A percentile compares a stretch with the other conserved stretches of the same genome.
phyloP scores from a whole-genome alignment of 2,329 filamentous ascomycete species.

The Huntiella decipiens region DNA sequence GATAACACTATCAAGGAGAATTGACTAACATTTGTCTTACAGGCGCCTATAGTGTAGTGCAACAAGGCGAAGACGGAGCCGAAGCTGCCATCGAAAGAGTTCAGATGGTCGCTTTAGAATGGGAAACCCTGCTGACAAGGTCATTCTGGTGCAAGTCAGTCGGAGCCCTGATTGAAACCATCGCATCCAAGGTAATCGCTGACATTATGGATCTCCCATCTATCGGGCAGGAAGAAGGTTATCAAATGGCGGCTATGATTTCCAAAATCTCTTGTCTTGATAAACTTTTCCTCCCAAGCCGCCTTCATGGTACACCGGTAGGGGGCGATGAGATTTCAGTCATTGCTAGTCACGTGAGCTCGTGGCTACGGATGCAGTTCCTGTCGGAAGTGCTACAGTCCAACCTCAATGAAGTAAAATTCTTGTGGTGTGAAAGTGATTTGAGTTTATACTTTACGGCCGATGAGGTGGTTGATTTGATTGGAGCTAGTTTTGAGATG shows the following conservation, averaged over 20 bases:
- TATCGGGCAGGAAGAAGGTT: constrained; percentile 45
- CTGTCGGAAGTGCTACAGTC: constrained; percentile 46
- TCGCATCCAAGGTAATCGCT: constrained; percentile 38
- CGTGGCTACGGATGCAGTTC: constrained; percentile 46
- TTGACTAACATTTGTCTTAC: not conserved
- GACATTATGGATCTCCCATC: constrained; percentile 43
- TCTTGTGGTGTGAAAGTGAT: constrained; percentile 46
- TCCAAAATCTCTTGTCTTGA: constrained; percentile 37
- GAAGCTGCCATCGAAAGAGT: constrained; percentile 34
- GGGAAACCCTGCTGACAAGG: constrained; percentile 37
- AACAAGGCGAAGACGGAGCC: constrained; percentile 34
- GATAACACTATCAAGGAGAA: not conserved
- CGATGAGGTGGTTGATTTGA: constrained; percentile 42
- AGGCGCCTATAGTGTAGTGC: constrained; percentile 39
- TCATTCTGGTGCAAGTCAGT: constrained; percentile 46
- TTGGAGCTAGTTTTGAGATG: constrained; percentile 44
- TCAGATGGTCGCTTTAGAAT: constrained; percentile 32
- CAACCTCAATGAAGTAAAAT: constrained; percentile 43
- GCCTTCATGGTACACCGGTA: constrained; percentile 14
- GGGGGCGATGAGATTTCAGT: constrained; percentile 26
- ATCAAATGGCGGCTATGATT: constrained; percentile 40
- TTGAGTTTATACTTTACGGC: constrained; percentile 42
- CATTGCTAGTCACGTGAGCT: constrained; percentile 40
- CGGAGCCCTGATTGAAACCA: constrained; percentile 37
- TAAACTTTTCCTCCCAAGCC: constrained; percentile 36